Conservation (phyloP, 2,329 filamentous ascomycete genomes). For the Penicillium aurantiogriseum region DNA sequence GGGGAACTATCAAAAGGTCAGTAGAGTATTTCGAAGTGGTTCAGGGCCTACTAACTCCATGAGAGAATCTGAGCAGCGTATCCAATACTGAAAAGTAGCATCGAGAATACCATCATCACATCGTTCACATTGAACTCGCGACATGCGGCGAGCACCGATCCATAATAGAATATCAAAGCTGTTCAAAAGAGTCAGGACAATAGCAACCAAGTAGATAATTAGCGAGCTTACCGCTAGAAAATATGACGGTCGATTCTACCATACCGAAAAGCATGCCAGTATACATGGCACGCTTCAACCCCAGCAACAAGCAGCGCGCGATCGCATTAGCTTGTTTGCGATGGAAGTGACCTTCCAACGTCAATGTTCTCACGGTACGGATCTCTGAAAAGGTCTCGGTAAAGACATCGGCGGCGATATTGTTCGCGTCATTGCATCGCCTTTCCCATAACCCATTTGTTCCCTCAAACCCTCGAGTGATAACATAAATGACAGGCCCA, state of each 20-base stretch:
- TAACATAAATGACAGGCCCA: conserved; percentile 64
- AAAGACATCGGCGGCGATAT: conserved; percentile 61
- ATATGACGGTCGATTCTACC: conserved; percentile 69
- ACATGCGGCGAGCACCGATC: conserved; percentile 60
- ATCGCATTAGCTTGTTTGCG: conserved; percentile 59
- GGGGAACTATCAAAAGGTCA: conserved; percentile 57
- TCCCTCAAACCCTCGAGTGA: conserved; percentile 64
- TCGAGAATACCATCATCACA: conserved; percentile 72
- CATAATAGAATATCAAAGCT: conserved; percentile 83
- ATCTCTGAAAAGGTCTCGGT: conserved; percentile 77
- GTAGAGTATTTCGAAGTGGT: background rate
- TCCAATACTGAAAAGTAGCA: conserved; percentile 79
- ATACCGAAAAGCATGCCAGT: conserved; percentile 73
- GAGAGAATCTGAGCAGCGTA: conserved; percentile 66
- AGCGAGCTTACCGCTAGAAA: conserved; percentile 55
- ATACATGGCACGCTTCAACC: conserved; percentile 64
- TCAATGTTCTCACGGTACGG: conserved; percentile 71
- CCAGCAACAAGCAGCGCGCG: conserved; percentile 56
- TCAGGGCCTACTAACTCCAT: conserved; percentile 47
- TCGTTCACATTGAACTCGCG: conserved; percentile 52
- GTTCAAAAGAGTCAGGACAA: conserved; percentile 10
- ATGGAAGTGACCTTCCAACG: conserved; percentile 69
- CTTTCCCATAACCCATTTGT: conserved; percentile 71
- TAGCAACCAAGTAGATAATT: too few relatives aligned
- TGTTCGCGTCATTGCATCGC: conserved; percentile 62